Evolutionary conservation across 176 grass and related monocot genomes (phyloP), one percentile per base, ranked within the genome.

Genomic region (Lolium multiflorum): DNA sequence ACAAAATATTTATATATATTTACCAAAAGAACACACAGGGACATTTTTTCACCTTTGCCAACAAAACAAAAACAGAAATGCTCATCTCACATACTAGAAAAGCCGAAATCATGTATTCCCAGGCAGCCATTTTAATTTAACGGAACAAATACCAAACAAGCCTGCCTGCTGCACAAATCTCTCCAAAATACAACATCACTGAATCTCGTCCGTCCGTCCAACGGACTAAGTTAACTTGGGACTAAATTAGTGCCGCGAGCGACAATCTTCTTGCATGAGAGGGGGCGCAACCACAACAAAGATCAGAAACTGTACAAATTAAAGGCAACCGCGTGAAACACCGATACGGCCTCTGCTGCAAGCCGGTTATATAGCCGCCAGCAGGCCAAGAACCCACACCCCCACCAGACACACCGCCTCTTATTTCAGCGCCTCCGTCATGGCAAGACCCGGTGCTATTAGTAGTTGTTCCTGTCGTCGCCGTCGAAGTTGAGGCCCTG

Each of bases 401-500:
- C 78, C 38, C 39, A n/a, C 41, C 41, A 72, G 43, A 31, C 79
- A 59, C 8, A 22, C 57, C 22, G 4, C 25, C 79, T 68, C 79
- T 81, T 81, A 81, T 81, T 78, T n/a, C 51, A 43, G 41, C 41
- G 11, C 17, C 54, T 18, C 16, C 31, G 31, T 35, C 31, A 35
- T 35, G 31, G 31, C 31, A 35, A 35, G 31, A 35, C 31, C 31
- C 31, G 31, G 31, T 1, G 5, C 6, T 56, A 56, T 71, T 92
- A 92, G 71, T 90, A 93, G 48, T 93, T 79, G 82, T 84, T 81
- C 82, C 76, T 89, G 38, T 89, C 91, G 24, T 89, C 84, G 0
- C 84, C 70, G 55, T 96, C 87, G 0, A 96, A 98, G 84, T 91
- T 88, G 61, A 98, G 90, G 75, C 88, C 84, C 74, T 98, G 93